phyloP scores from a whole-genome alignment of 2,329 filamentous ascomycete genomes.

The Nothomitra cinnamomea region DNA sequence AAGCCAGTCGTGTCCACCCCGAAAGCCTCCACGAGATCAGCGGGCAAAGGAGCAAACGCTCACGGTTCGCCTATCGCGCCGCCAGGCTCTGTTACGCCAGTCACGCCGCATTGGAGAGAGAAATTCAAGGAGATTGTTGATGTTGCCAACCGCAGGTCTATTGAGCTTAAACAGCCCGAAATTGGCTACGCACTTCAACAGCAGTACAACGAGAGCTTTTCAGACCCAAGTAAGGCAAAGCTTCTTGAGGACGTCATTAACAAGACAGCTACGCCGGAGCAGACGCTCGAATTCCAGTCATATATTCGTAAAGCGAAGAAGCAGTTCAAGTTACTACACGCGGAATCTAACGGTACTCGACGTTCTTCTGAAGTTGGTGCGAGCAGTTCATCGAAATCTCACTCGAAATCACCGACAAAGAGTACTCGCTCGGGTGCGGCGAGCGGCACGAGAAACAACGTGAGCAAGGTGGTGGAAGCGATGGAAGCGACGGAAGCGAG shows the following conservation, averaged over 20 bases:
- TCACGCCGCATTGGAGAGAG: constrained; percentile 7
- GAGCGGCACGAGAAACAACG: constrained; percentile 8
- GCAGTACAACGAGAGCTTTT: constrained; percentile 25
- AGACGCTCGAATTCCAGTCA: constrained; percentile 24
- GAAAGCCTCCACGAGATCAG: not conserved
- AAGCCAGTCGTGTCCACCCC: not conserved
- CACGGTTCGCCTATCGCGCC: constrained; percentile 6
- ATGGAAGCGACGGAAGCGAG: constrained; percentile 6
- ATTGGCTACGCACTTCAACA: constrained; percentile 25
- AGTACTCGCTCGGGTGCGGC: constrained; percentile 7
- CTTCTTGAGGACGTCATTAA: constrained; percentile 27
- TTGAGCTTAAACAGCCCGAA: constrained; percentile 18
- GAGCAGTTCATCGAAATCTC: constrained; percentile 5
- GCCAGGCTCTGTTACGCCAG: constrained; percentile 5
- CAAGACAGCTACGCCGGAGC: constrained; percentile 22
- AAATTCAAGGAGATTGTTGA: constrained; percentile 20
- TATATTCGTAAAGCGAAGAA: constrained; percentile 27
- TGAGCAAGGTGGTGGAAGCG: constrained; percentile 6
- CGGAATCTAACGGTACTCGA: not conserved
- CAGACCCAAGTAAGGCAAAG: constrained; percentile 20
- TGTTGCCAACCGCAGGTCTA: constrained; percentile 25
- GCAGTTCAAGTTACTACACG: constrained; percentile 17
- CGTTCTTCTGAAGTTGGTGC: not conserved
- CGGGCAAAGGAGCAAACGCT: constrained; percentile 3
- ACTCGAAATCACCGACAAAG: constrained; percentile 6